These are phyloP conservation scores for Erodium moschatum DNA, from an alignment of 441 rosid species.

Conservation along the genomic window DNA sequence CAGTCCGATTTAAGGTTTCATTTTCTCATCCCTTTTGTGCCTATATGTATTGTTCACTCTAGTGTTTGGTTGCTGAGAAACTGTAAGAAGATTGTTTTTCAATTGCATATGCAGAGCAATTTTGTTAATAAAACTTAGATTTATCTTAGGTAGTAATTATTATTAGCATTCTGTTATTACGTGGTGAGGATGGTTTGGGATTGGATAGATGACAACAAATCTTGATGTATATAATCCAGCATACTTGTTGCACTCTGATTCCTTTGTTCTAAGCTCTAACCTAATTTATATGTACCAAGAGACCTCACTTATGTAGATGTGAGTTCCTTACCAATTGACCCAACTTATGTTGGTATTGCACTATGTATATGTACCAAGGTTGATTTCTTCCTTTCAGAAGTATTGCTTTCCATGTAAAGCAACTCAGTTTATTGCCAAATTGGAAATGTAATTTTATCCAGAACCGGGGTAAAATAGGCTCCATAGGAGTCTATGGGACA, in stretches of 20 bases:
- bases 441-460: neutral
- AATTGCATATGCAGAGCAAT: neutral
- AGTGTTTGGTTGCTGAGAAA: slow-evolving; percentile 3
- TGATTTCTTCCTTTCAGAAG: neutral
- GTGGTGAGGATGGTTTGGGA: no score
- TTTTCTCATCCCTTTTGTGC: neutral
- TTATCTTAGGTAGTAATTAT: neutral
- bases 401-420: neutral
- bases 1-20: slow-evolving; percentile 7
- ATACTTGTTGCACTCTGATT: no score
- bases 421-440: slow-evolving; percentile 1
- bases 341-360: no score
- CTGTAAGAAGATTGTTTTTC: neutral
- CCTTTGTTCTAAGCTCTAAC: no score
- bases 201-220: no score
- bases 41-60: neutral
- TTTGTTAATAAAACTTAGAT: neutral
- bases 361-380: no score
- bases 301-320: no score
- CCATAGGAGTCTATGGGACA: neutral
- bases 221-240: no score
- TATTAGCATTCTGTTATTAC: neutral
- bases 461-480: neutral
- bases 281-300: no score
- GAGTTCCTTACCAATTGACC: no score